Evolutionary conservation across 192 early-diverging fungal genomes (phyloP).

Genomic region (Backusella tuberculispora): DNA sequence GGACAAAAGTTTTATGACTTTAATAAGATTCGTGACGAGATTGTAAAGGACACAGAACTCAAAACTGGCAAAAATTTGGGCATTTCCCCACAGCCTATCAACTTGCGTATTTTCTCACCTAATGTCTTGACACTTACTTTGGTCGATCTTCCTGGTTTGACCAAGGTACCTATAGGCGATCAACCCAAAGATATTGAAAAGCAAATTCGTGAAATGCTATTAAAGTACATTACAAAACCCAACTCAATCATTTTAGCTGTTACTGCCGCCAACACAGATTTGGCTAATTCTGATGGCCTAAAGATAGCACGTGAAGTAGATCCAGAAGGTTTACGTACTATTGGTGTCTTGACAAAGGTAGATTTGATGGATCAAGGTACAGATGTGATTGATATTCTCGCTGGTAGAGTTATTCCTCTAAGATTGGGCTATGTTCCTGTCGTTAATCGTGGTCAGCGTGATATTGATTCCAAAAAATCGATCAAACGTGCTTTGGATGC

Average conservation of each 20-base stretch:
- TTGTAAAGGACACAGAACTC: constrained; percentile 88
- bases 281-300: constrained; percentile 99
- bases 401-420: constrained; percentile 95
- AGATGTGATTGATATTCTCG: constrained; percentile 99
- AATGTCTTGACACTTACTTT: constrained; percentile 98
- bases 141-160: constrained; percentile 98
- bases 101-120: constrained; percentile 96
- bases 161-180: constrained; percentile 98
- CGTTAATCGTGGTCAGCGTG: constrained; percentile 98
- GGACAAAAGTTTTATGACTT: constrained; percentile 97
- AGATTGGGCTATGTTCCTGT: constrained; percentile 98
- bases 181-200: constrained; percentile 99
- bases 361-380: constrained; percentile 99
- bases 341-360: constrained; percentile 99
- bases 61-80: constrained; percentile 85
- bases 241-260: constrained; percentile 99
- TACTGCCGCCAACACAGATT: constrained; percentile 97
- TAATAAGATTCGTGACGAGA: constrained; percentile 96
- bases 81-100: constrained; percentile 95
- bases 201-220: constrained; percentile 97
- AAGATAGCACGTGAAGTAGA: constrained; percentile 98
- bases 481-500: constrained; percentile 91
- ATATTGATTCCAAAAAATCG: constrained; percentile 93
- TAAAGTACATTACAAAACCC: constrained; percentile 96
- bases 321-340: constrained; percentile 95